A percentile compares a stretch with the other conserved stretches of the same genome.
Conservation (phyloP, 148 eudicot species). For the Agrostemma githago region DNA sequence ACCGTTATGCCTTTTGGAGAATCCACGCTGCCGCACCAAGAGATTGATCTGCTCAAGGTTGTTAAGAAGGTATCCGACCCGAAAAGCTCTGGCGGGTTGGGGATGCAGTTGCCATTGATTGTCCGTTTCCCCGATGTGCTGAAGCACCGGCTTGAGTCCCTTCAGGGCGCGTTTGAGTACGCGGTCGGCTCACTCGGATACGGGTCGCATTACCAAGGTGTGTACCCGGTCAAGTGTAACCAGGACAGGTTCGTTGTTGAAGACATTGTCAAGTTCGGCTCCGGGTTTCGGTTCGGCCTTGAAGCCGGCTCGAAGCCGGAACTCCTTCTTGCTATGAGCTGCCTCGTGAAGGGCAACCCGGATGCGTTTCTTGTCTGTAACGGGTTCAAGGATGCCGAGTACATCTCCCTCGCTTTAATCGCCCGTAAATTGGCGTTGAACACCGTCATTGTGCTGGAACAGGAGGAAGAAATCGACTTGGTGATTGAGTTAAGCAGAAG, state of each 20-base stretch:
- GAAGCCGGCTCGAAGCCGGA: conserved; percentile 99
- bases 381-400: conserved; percentile 85
- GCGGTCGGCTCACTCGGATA: conserved; percentile 55
- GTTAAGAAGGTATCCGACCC: conserved; percentile 77
- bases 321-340: conserved; percentile 74
- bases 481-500: conserved; percentile 58
- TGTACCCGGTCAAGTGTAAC: conserved; percentile 91
- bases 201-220: conserved; percentile 77
- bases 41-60: conserved; percentile 71
- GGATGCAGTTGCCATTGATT: conserved; percentile 64
- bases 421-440: conserved; percentile 63
- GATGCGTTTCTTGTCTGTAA: conserved; percentile 76
- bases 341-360: conserved; percentile 58
- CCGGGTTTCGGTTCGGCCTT: conserved; percentile 67
- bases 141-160: conserved; percentile 60
- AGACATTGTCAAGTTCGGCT: conserved; percentile 79
- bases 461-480: conserved; percentile 71
- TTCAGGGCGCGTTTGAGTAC: conserved; percentile 64
- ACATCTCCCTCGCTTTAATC: conserved; percentile 63
- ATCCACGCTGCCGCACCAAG: conserved; percentile 62
- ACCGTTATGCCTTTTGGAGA: conserved; percentile 51
- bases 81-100: conserved; percentile 57
- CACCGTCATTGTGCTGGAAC: conserved; percentile 82
- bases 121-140: conserved; percentile 82
- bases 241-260: conserved; percentile 82